Evolutionary conservation across 495 filamentous ascomycete species (phyloP), one percentile per base, ranked within the genome.

Genomic region (Hamigera avellanea): DNA sequence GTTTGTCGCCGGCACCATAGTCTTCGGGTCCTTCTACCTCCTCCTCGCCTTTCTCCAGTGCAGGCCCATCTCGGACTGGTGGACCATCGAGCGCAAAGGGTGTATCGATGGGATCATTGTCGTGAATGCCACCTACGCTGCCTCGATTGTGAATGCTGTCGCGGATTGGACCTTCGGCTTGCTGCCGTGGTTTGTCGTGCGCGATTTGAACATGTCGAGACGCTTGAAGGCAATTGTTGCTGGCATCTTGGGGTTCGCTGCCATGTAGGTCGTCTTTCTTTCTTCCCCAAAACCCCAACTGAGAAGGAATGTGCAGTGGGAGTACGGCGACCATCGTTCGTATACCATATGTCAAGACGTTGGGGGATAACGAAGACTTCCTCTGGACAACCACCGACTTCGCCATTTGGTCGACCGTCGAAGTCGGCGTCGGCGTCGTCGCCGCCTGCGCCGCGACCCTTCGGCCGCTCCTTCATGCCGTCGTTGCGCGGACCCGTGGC

Each of bases 41-140:
- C 51, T 70, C 29, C 32, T 66, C 32, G 49, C 57, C 40, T 27
- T 64, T 28, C 51, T 71, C 19, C 65, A 71, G 37, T 73, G 69
- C 42, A 15, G 44, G 28, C 62, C 61, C 7, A 41, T 57, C 14
- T 33, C 40, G 9, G 51, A 45, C 39, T 66, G 60, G 43, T 70
- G 63, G 64, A 43, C 46, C 26, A 44, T 43, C 2, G 52, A 42
- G 13, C 42, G 33, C 19, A 29, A 46, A n/a, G 50, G 48, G 18
- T 62, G 58, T 26, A 45, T 59, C 26, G 25, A 42, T 18, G 25
- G 40, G 2, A 21, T 25, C 1, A 25, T 50, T 10, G 46, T 49
- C 9, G 43, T 46, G 16, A 30, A 39, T 16, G 32, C 42, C 10
- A 48, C 44, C 6, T 61, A 59, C 37, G 43, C 39, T 0, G 45